phyloP scores from a whole-genome alignment of 495 filamentous ascomycete genomes.

The Beverwykella pulmonaria region DNA sequence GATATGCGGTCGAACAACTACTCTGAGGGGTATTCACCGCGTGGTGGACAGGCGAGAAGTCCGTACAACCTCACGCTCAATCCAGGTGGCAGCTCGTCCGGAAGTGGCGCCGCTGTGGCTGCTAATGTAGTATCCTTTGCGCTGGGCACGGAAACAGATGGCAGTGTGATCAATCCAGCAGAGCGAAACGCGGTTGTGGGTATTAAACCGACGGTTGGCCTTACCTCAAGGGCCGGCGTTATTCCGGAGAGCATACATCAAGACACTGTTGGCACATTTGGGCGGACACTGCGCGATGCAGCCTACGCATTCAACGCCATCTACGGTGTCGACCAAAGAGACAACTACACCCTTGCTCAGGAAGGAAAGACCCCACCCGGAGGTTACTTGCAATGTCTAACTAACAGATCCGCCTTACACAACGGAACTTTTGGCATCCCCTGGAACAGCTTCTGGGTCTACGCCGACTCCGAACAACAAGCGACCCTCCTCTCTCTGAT shows the following conservation, averaged over 20 bases:
- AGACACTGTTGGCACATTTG: conserved; percentile 69
- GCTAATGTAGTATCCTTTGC: conserved; percentile 65
- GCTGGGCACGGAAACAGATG: conserved; percentile 75
- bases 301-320: conserved; percentile 68
- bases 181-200: conserved; percentile 66
- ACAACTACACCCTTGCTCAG: conserved; percentile 64
- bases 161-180: conserved; percentile 72
- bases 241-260: conserved; percentile 68
- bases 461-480: conserved; percentile 58
- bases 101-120: conserved; percentile 63
- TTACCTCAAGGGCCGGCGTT: conserved; percentile 64
- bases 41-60: conserved; percentile 66
- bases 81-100: conserved; percentile 67
- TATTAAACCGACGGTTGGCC: conserved; percentile 68
- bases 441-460: conserved; percentile 68
- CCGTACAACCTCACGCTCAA: conserved; percentile 72
- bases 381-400: conserved; percentile 61
- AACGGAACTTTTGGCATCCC: conserved; percentile 70
- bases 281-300: conserved; percentile 66
- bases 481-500: conserved; percentile 57
- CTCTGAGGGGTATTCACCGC: conserved; percentile 67
- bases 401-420: conserved; percentile 55
- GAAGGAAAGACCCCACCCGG: conserved; percentile 54
- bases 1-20: conserved; percentile 72
- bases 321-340: conserved; percentile 58